Base-by-base conservation (phyloP, 805 yeast species). In the Kluyveromyces aestuarii region DNA sequence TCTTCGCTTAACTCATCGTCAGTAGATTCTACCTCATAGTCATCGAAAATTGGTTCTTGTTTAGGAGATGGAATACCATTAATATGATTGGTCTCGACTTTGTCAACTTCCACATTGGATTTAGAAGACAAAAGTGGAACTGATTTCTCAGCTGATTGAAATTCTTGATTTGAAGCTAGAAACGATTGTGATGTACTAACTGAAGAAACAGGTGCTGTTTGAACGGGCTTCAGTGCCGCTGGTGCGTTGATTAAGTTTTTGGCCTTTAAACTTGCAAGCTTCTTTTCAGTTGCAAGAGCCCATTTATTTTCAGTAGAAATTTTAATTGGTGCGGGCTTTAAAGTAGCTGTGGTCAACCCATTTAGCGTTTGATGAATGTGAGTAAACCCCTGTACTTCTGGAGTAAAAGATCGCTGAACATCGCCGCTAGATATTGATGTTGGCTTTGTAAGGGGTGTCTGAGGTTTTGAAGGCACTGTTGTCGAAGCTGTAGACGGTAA, bases 251-350 rank as follows among this genome's bases (percentile, higher is more conserved):
- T 38, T 27, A 33, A 33, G 17, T 27, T 43, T 25, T 44, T 38
- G 10, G 47, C 47, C 19, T 44, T 44, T 8, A 38, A 37, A 37
- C 47, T 38, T 25, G 47, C 41, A 30, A 44, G 21, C 16, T 44
- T 38, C 27, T 43, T 43, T 43, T 43, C 76, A 5, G 80, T 81
- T 6, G 80, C 80, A 2, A 74, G 72, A 1, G 82, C 72, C 81
- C 81, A 77, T 57, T 76, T 76, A 48, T 75, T 60, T 41, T 75
- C 78, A 13, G 79, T 79, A 5, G 71, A 73, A 1, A 81, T 80
- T 55, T 74, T 76, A 2, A 72, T 62, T 1, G 82, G 81, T 2
- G 81, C 81, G 1, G 82, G 82, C 58, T 76, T 77, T 43, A 77
- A 51, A 8, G 66, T 61, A 2, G 68, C 55, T 6, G 65, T 61